Evolutionary conservation across 2,329 filamentous ascomycete species (phyloP).

Genomic region (Pyricularia grisea): DNA sequence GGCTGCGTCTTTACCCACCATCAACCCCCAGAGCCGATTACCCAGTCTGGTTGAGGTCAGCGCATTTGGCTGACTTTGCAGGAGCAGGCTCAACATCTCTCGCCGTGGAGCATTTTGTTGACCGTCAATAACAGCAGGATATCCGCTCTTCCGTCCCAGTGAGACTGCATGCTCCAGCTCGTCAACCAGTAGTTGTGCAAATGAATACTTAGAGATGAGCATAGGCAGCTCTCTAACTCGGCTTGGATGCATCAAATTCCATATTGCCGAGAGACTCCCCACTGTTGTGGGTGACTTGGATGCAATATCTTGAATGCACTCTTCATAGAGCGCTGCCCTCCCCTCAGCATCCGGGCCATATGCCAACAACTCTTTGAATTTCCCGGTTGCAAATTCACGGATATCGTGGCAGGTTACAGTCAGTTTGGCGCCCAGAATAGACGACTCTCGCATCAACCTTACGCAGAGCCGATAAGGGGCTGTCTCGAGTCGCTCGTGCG

Average conservation of each 20-base stretch:
- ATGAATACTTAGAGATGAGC: slow-evolving; percentile 51
- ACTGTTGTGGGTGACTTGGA: slow-evolving; percentile 53
- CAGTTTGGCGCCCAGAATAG: slow-evolving; percentile 41
- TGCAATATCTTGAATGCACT: slow-evolving; percentile 60
- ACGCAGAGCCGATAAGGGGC: slow-evolving; percentile 46
- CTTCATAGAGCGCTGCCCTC: slow-evolving; percentile 52
- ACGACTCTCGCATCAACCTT: slow-evolving; percentile 63
- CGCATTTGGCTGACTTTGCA: slow-evolving; percentile 49
- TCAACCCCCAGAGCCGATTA: slow-evolving; percentile 57
- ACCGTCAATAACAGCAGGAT: slow-evolving; percentile 35
- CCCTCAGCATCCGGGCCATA: slow-evolving; percentile 43
- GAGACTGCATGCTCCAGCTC: slow-evolving; percentile 51
- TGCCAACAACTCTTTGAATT: slow-evolving; percentile 50
- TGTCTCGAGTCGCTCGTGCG: slow-evolving; percentile 25
- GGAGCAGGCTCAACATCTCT: slow-evolving; percentile 47
- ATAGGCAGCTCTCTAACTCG: slow-evolving; percentile 38
- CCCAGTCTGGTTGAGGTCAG: slow-evolving; percentile 51
- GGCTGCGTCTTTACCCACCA: slow-evolving; percentile 57
- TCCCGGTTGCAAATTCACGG: slow-evolving; percentile 52
- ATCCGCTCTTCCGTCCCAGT: slow-evolving; percentile 28
- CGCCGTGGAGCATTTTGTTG: slow-evolving; percentile 41
- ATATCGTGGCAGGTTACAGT: slow-evolving; percentile 51
- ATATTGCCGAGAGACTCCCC: slow-evolving; percentile 63
- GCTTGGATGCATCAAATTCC: slow-evolving; percentile 20
- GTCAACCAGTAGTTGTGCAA: slow-evolving; percentile 52